Conservation (phyloP, 306 rosid species). For the Casuarina cunninghamiana region DNA sequence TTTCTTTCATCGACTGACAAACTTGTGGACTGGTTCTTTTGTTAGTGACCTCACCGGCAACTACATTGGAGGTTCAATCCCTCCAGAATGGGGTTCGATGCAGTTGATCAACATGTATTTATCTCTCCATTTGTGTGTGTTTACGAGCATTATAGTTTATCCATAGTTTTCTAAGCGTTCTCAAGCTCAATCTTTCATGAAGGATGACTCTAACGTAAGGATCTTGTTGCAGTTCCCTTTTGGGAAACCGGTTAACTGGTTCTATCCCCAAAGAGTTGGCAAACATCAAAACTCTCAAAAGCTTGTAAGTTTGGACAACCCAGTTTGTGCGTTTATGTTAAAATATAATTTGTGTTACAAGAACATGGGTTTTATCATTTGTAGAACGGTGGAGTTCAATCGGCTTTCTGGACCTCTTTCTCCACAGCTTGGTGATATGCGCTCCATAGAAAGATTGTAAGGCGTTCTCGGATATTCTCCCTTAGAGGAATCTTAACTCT, state of each 20-base stretch:
- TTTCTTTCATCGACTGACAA: not conserved
- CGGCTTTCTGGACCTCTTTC: constrained; percentile 61
- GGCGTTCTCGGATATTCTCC: constrained; percentile 2
- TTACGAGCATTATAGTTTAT: too few relatives aligned
- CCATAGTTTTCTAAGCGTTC: not conserved
- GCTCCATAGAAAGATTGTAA: constrained; percentile 53
- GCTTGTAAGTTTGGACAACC: constrained; percentile 51
- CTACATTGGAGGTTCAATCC: constrained; percentile 61
- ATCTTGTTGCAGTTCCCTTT: constrained; percentile 48
- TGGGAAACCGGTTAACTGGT: constrained; percentile 63
- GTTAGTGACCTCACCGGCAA: constrained; percentile 56
- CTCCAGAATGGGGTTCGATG: constrained; percentile 54
- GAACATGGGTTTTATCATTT: constrained; percentile 17
- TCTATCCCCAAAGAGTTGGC: constrained; percentile 61
- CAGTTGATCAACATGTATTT: constrained; percentile 45
- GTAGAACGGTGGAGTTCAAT: constrained; percentile 64
- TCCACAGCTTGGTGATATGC: constrained; percentile 54
- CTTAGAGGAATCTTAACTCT: not conserved
- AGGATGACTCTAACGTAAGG: not conserved
- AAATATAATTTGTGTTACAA: not conserved
- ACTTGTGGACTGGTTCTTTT: not conserved
- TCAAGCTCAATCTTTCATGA: not conserved
- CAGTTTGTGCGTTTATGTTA: not conserved
- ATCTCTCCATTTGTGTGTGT: not conserved
- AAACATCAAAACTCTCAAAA: constrained; percentile 54